These are phyloP conservation scores for Vitis rupestris DNA, from an alignment of 164 flowering plant species.

Conservation along the genomic window DNA sequence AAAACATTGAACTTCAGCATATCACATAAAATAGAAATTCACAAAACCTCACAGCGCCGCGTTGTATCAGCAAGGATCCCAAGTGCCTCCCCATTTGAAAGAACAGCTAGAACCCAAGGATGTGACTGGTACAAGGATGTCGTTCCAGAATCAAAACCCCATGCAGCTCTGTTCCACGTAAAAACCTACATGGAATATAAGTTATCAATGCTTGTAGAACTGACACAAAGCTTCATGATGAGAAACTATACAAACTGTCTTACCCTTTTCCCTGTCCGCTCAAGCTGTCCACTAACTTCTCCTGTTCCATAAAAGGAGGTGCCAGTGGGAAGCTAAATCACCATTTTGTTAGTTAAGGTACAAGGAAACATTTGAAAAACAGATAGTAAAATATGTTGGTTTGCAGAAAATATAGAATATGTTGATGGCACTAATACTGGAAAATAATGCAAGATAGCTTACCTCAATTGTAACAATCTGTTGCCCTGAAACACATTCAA, in stretches of 20 bases:
- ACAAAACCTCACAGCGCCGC: slow-evolving; percentile 72
- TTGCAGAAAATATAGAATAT: neutral
- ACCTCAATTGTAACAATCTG: slow-evolving; percentile 81
- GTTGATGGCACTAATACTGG: neutral
- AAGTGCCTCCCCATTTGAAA: slow-evolving; percentile 80
- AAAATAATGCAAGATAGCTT: slow-evolving; percentile 6
- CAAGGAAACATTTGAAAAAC: neutral
- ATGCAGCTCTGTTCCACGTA: slow-evolving; percentile 87
- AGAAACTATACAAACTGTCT: slow-evolving; percentile 15
- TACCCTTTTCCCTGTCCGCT: slow-evolving; percentile 85
- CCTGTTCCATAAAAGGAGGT: slow-evolving; percentile 89
- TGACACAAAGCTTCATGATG: neutral
- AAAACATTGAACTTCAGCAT: neutral
- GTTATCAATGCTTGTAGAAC: slow-evolving; percentile 5
- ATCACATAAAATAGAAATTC: slow-evolving; percentile 32
- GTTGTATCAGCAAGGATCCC: slow-evolving; percentile 97
- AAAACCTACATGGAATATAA: slow-evolving; percentile 46
- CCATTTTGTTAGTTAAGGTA: slow-evolving; percentile 7
- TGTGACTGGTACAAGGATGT: slow-evolving; percentile 94
- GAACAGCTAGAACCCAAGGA: slow-evolving; percentile 87
- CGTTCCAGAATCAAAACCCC: slow-evolving; percentile 82
- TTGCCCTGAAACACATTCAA: slow-evolving; percentile 47
- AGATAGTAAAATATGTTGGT: neutral
- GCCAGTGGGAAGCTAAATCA: slow-evolving; percentile 70
- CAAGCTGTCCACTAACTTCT: slow-evolving; percentile 87